Evolutionary conservation across 495 filamentous ascomycete genomes (phyloP), one percentile per base, ranked within the genome.

Genomic region (Podospora appendiculata): DNA sequence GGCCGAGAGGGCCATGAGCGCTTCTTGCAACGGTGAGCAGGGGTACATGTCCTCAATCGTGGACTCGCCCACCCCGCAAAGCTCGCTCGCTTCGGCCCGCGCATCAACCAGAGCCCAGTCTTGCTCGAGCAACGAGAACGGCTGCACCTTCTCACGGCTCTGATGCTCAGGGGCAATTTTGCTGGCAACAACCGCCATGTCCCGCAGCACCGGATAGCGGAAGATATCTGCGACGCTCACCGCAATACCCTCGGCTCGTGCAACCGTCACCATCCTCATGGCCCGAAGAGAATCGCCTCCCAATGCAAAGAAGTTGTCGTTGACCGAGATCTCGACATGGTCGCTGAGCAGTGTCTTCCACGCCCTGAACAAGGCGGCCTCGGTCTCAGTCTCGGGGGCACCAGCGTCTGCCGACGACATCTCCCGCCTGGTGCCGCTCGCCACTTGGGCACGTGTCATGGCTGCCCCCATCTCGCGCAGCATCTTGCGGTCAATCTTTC

Each of bases 1-100:
- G 41, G 75, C 67, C 4, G 85, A 85, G 3, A 85, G 62, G 1
- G 81, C 79, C 63, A 87, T 70, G 14, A 89, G 71, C 2, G 82
- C 84, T 56, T 86, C 86, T 63, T 90, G 87, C 1, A 88, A 67
- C 10, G 86, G 76, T 6, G 80, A 86, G 69, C 84, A 88, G 7
- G 85, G 84, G 52, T 86, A 89, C 0, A 83, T 62, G 61, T 89
- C 82, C 40, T 79, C 73, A n/a, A 86, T 69, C 10, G 46, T 45
- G 8, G 61, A 56, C 3, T 46, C 44, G 3, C 60, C 60, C 5
- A 71, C 33, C 0, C 40, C 56, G 50, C 70, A 72, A 41, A 67
- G 48, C 16, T 35, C 41, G 16, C 63, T 62, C 16, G 60, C 62
- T 7, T 69, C 66, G 1, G 32, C 35, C 39, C 55, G 48, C 1